phyloP scores from a whole-genome alignment of 2,329 filamentous ascomycete genomes.

The Arthrobotrys conoides region DNA sequence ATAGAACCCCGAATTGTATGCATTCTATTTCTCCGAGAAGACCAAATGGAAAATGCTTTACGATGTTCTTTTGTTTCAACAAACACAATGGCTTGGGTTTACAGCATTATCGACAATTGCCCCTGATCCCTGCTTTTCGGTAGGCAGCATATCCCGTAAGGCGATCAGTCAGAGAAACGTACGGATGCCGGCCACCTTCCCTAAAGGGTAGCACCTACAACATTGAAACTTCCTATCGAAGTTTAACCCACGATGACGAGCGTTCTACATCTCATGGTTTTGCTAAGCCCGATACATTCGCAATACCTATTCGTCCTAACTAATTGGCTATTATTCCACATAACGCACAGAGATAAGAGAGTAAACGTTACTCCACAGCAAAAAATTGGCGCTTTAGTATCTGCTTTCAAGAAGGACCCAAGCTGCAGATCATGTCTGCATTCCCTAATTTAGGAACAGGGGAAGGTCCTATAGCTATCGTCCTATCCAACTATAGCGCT shows the following conservation, averaged over 20 bases:
- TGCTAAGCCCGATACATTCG: slow-evolving; percentile 22
- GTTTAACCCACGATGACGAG: slow-evolving; percentile 47
- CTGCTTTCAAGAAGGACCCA: slow-evolving; percentile 31
- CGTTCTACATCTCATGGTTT: slow-evolving; percentile 5
- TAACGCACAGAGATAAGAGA: slow-evolving; percentile 38
- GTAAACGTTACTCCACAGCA: slow-evolving; percentile 9
- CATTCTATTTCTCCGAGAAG: slow-evolving; percentile 51
- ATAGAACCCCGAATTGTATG: not conserved
- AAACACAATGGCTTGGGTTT: not conserved
- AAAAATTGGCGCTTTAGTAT: slow-evolving; percentile 23
- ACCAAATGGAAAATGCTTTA: slow-evolving; percentile 9
- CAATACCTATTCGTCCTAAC: slow-evolving; percentile 33
- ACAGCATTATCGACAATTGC: not conserved
- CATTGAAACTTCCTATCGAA: slow-evolving; percentile 55
- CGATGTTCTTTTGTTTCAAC: not conserved
- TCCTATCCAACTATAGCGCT: slow-evolving; percentile 11
- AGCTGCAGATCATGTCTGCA: slow-evolving; percentile 43
- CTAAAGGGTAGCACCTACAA: slow-evolving; percentile 39
- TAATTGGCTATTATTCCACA: slow-evolving; percentile 35
- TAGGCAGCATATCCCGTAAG: slow-evolving; percentile 46
- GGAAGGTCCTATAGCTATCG: slow-evolving; percentile 31
- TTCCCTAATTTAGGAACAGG: slow-evolving; percentile 20
- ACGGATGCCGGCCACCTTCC: slow-evolving; percentile 40
- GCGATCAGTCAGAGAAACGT: slow-evolving; percentile 38
- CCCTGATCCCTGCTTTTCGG: slow-evolving; percentile 31